phyloP scores from a whole-genome alignment of 345 rosid genomes.

The Luvunga scandens region DNA sequence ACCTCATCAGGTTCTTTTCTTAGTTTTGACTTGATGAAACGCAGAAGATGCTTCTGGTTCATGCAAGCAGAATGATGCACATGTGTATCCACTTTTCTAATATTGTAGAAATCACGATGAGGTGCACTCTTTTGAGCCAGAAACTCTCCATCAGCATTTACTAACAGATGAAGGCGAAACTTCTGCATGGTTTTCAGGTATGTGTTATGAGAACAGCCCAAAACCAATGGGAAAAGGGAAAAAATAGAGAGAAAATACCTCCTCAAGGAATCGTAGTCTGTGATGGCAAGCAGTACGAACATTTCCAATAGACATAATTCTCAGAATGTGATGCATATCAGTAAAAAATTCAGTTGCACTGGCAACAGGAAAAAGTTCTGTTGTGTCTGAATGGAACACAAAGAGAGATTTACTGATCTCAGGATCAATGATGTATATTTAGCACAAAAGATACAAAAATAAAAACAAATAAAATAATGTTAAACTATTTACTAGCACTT shows the following conservation, averaged over 20 bases:
- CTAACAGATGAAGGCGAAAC: slow-evolving; percentile 50
- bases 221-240: not conserved
- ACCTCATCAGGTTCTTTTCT: slow-evolving; percentile 57
- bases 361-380: slow-evolving; percentile 50
- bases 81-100: slow-evolving; percentile 58
- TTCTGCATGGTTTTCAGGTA: slow-evolving; percentile 33
- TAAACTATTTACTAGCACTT: not conserved
- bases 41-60: slow-evolving; percentile 57
- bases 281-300: slow-evolving; percentile 50
- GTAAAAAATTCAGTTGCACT: slow-evolving; percentile 46
- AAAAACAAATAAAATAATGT: not conserved
- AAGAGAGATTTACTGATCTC: not conserved
- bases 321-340: slow-evolving; percentile 49
- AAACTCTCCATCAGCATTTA: slow-evolving; percentile 53
- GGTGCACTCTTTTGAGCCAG: slow-evolving; percentile 57
- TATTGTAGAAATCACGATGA: slow-evolving; percentile 58
- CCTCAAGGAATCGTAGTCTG: slow-evolving; percentile 51
- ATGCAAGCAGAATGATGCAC: slow-evolving; percentile 60
- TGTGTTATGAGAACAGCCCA: slow-evolving; percentile 17
- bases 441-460: not conserved
- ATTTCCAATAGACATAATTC: slow-evolving; percentile 45
- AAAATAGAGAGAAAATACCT: slow-evolving; percentile 28
- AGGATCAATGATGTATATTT: not conserved
- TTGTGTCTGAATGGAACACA: slow-evolving; percentile 27
- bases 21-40: slow-evolving; percentile 52